phyloP scores from a whole-genome alignment of 2,329 filamentous ascomycete genomes.

The Aspergillus hiratsukae region DNA sequence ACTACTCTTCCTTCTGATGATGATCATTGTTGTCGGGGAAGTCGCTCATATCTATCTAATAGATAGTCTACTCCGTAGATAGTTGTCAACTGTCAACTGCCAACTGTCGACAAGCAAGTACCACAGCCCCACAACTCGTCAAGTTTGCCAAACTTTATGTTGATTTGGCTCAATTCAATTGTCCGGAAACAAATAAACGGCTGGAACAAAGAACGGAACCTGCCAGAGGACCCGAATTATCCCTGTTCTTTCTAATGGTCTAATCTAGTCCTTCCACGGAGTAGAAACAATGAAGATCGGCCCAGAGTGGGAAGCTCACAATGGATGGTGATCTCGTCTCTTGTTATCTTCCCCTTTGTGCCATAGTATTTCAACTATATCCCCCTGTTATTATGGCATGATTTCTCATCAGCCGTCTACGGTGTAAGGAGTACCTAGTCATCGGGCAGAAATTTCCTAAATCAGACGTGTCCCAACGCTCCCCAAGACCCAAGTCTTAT shows the following conservation, averaged over 20 bases:
- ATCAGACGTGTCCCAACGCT: not conserved
- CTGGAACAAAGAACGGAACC: not conserved
- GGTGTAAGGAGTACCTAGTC: too few relatives aligned
- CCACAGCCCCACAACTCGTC: not conserved
- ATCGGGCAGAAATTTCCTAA: not conserved
- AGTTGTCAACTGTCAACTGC: not conserved
- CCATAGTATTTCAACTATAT: not conserved
- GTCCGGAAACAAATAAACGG: not conserved
- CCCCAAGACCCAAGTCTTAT: not conserved
- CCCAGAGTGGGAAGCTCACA: not conserved
- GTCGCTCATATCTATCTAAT: too few relatives aligned
- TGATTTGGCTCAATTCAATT: conserved; percentile 1
- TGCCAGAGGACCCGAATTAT: not conserved
- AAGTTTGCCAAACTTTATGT: conserved; percentile 4
- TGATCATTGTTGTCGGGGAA: not conserved
- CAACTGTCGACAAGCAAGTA: not conserved
- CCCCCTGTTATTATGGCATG: not conserved
- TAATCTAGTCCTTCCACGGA: not conserved
- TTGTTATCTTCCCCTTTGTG: too few relatives aligned
- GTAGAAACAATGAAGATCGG: not conserved
- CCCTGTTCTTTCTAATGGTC: not conserved
- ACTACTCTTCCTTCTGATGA: not conserved
- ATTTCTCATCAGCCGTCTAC: not conserved
- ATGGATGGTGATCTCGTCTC: too few relatives aligned
- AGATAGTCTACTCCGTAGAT: too few relatives aligned